Evolutionary conservation across 2,329 filamentous ascomycete species (phyloP).

Genomic region (Botrytis medusae): DNA sequence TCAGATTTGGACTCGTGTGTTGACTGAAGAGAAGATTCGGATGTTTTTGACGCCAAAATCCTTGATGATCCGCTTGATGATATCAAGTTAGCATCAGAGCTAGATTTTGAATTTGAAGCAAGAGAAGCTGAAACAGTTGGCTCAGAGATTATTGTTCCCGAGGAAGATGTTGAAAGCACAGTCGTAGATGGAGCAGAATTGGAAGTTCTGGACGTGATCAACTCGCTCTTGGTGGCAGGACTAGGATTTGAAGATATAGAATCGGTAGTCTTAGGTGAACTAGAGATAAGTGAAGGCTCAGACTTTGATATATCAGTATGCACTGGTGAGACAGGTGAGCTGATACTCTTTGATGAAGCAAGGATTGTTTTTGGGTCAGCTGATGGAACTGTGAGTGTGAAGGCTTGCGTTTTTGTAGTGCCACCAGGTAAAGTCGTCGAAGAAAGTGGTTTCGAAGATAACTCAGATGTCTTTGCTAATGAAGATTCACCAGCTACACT

Average conservation of each 20-base stretch:
- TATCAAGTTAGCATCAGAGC: not conserved
- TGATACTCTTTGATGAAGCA: not conserved
- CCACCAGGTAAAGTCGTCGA: constrained; percentile 6
- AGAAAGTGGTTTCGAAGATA: not conserved
- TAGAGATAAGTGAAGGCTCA: not conserved
- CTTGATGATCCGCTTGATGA: not conserved
- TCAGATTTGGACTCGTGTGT: not conserved
- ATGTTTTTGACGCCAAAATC: not conserved
- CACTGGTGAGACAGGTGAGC: not conserved
- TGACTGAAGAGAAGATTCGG: not conserved
- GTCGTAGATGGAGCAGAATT: not conserved
- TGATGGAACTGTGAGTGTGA: constrained; percentile 4
- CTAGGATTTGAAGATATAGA: not conserved
- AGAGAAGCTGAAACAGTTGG: not conserved
- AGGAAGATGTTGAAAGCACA: not conserved
- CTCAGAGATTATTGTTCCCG: not conserved
- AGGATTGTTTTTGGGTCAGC: not conserved
- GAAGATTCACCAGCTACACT: not conserved
- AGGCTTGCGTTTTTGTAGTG: constrained; percentile 11
- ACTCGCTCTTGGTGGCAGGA: not conserved
- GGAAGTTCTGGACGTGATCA: not conserved
- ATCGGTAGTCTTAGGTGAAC: not conserved
- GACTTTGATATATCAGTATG: not conserved
- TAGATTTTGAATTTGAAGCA: not conserved
- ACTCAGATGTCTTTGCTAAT: not conserved